Evolutionary conservation across 1,284 basidiomycete genomes (phyloP), one percentile per base, ranked within the genome.

Genomic region (Sporisorium scitamineum): DNA sequence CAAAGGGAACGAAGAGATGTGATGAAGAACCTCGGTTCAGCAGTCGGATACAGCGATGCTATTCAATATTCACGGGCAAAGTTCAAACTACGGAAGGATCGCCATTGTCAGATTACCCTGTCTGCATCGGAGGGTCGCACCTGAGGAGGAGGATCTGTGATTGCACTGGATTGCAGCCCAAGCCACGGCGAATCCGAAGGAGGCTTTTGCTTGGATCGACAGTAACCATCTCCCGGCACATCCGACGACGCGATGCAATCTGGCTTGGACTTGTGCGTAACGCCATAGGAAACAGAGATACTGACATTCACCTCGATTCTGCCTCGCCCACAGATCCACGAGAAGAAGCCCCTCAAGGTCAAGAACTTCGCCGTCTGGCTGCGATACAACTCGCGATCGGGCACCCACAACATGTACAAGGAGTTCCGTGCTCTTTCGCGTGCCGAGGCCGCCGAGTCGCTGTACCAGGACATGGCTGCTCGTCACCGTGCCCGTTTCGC

Each of bases 331-430:
- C 58, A 81, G 81, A 80, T 85, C 70, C 57, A 66, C 90, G 96
- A 99, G 90, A 95, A 94, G 90, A 94, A 93, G 88, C 96, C 97
- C 41, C 87, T 95, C 87, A 95, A 96, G 89, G 93, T 97, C 87
- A 99, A 99, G 91, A 98, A 97, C 92, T 98, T 99, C 86, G 97
- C 95, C 84, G 94, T 99, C 89, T 99, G 96, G 96, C 88, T 99
- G 87, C 94, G 97, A 83, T 99, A 99, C 89, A 96, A 85, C 83
- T 85, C 84, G 60, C 84, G 84, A 60, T 84, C 84, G 42, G 84
- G 84, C 61, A 85, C 84, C 18, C 84, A 85, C 84, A 85, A 85
- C 81, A 89, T 89, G 89, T 89, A 89, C 88, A 89, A 90, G 87
- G 96, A 99, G 90, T 98, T 94, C 93, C 94, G 95, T 86, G 96